A percentile compares a stretch with the other conserved stretches of the same genome.
These are phyloP conservation scores for Ustilago nuda DNA, from an alignment of 1,284 basidiomycete species.

Conservation along the genomic window DNA sequence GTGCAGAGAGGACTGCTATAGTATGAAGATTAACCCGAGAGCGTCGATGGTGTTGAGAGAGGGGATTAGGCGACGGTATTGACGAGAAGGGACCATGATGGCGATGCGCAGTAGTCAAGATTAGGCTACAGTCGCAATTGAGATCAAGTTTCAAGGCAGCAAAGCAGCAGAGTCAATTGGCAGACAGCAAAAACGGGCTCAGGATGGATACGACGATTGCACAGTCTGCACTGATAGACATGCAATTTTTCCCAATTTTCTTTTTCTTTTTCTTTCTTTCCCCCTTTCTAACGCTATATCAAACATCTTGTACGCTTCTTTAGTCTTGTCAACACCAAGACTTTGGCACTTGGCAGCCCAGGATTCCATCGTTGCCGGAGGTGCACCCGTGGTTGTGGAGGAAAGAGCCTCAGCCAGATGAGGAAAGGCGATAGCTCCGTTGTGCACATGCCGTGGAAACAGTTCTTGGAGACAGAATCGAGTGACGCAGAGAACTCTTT, in stretches of 20 bases:
- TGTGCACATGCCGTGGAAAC: no score
- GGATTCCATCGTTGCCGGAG: neutral
- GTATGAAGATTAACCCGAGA: neutral
- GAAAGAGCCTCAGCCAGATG: neutral
- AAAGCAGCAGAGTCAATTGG: neutral
- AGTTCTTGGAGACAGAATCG: neutral
- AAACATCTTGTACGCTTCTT: no score
- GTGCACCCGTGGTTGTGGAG: neutral
- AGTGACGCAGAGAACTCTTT: neutral
- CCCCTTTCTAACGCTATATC: no score
- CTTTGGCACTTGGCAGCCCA: neutral
- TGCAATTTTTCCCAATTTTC: neutral
- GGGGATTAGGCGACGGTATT: neutral
- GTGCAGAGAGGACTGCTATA: conserved; percentile 27
- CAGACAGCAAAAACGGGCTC: neutral
- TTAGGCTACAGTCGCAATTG: neutral
- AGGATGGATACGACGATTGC: conserved; percentile 20
- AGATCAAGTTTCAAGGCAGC: neutral
- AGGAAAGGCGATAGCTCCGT: neutral
- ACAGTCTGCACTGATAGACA: neutral
- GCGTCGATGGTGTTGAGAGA: neutral
- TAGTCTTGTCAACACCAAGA: no score
- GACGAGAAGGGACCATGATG: neutral
- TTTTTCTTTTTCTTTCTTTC: neutral
- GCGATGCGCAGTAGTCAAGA: neutral